Conservation (phyloP, 306 rosid species). For the Cucurbita argyrosperma region DNA sequence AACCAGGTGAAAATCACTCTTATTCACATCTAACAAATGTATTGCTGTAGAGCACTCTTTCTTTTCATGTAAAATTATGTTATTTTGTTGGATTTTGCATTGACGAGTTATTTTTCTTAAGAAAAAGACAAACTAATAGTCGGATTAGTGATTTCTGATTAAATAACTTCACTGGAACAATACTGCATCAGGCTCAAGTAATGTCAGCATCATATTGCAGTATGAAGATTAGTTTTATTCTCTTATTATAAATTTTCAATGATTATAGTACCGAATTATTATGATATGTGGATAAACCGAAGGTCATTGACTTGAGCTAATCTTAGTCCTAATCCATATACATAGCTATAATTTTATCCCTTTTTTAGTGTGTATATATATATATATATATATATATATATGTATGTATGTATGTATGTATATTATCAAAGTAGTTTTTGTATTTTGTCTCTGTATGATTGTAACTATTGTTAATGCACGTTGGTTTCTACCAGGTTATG, state of each 20-base stretch:
- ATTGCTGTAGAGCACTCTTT: neutral
- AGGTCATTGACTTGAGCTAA: neutral
- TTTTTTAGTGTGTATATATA: neutral
- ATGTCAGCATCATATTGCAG: neutral
- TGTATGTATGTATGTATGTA: too few species aligned
- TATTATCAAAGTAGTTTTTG: neutral
- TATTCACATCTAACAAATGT: neutral
- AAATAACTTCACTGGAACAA: neutral
- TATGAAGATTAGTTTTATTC: neutral
- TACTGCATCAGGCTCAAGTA: neutral
- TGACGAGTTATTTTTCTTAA: neutral
- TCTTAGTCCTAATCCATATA: neutral
- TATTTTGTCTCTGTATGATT: neutral
- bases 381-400: neutral
- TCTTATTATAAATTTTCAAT: neutral
- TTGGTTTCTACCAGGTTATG: conserved; percentile 34
- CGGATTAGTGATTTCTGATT: neutral
- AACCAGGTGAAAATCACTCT: conserved; percentile 40
- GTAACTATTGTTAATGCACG: neutral
- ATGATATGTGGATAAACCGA: neutral
- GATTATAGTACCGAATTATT: neutral
- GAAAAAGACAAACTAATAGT: neutral
- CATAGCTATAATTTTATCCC: neutral
- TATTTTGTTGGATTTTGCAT: neutral
- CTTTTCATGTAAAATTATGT: neutral